Base-by-base conservation (phyloP, 2,329 filamentous ascomycete species). In the Alternaria hordeiaustralica region DNA sequence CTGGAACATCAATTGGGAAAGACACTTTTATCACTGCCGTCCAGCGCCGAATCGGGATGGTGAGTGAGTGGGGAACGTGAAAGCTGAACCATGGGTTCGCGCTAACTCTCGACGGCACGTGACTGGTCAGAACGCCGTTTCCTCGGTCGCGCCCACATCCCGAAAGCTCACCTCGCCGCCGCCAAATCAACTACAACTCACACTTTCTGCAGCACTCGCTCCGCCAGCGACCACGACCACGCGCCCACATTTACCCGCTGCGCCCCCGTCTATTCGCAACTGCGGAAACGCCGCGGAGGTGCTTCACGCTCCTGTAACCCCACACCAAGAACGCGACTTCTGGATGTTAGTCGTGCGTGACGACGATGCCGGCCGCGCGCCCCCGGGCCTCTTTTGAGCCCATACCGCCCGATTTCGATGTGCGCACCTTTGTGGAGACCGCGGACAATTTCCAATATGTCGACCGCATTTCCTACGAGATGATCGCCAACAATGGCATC, bases 331-430 rank as follows among this genome's bases (percentile, higher is more conserved):
- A 49, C 50, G 53, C 56, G 50, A 55, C 46, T 46, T 23, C 43
- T 70, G 33, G 6, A 74, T 72, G 67, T 49, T 58, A 64, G 58
- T 28, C 3, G 11, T 30, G 44, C 21, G 8, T 23, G n/a, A 8
- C 46, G 33, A 67, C 74, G 26, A 97, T 97, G 94, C 91, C 92
- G 58, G 86, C 91, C 13, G 84, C 90, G 62, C 89, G 94, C 72
- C 93, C 93, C 1, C 90, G 93, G 75, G 93, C 94, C 15, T 93
- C 94, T 55, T 98, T 98, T 79, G 93, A 97, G 79, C 94, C 95
- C 1, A 92, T 98, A 50, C 88, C 94, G 0, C 94, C 94, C 0
- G 89, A 95, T 74, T 88, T 98, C 61, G 91, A 98, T 76, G 84
- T 98, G 15, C 83, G 88, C 43, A 82, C 83, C 1, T 84, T 98